Evolutionary conservation across 306 rosid species (phyloP), one percentile per base, ranked within the genome.

Genomic region (Vigna mungo): DNA sequence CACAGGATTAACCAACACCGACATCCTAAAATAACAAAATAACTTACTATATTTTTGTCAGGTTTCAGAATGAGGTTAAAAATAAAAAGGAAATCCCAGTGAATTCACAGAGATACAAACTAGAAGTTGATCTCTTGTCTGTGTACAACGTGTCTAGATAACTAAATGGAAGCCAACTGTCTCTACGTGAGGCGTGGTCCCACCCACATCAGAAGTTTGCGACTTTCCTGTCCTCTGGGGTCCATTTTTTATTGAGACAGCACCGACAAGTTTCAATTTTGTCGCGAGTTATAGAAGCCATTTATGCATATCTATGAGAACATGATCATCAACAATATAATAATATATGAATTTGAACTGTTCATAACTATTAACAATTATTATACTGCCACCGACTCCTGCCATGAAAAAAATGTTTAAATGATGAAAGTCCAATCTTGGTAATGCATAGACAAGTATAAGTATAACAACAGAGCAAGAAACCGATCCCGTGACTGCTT

Each of bases 211-310:
- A 58, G 74, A 47, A 71, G 20, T 55, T 2, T 55, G 44, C 11
- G 17, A 69, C 56, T 81, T 74, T 67, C 21, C 4, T 74, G 80
- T 55, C 84, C 68, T 9, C 43, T 11, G 65, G 80, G 68, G 5
- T 21, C 77, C 58, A 9, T 8, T 36, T 30, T 17, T 23, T 20
- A 10, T 13, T 34, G 7, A 68, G 77, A 75, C 39, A 12, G 39
- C 84, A 80, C 87, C 82, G 84, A 84, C 87, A 63, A 16, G 79
- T 54, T 41, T 17, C 59, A 61, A 14, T 8, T 27, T 79, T 83
- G 81, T 83, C 83, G 62, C n/a, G 1, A 6, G 27, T 65, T 58
- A 74, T 2, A 18, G 2, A 0, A 66, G 34, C 72, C 49, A 39
- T 10, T 20, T 13, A 23, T 25, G 23, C 21, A 10, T 65, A 65